Conservation (phyloP, 2,329 filamentous ascomycete genomes). For the Neonectria sp. region DNA sequence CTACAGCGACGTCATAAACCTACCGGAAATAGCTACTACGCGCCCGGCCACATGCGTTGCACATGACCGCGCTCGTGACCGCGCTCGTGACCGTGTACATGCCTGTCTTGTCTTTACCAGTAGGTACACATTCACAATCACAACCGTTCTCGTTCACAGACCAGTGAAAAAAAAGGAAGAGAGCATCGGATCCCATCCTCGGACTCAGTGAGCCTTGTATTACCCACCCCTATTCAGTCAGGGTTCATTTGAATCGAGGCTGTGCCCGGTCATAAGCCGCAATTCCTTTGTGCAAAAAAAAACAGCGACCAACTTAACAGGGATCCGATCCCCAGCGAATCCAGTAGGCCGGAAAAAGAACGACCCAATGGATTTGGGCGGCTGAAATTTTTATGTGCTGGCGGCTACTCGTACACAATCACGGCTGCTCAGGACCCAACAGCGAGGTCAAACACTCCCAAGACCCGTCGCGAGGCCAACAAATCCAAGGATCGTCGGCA, state of each 20-base stretch:
- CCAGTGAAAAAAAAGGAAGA: not conserved
- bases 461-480: slow-evolving; percentile 2
- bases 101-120: not conserved
- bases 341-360: not conserved
- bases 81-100: slow-evolving; percentile 19
- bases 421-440: slow-evolving; percentile 5
- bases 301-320: slow-evolving; percentile 19
- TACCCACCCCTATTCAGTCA: slow-evolving; percentile 6
- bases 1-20: slow-evolving; percentile 22
- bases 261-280: slow-evolving; percentile 32
- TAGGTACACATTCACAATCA: not conserved
- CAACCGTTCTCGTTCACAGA: not conserved
- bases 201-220: not conserved
- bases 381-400: slow-evolving; percentile 13
- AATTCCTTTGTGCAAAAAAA: slow-evolving; percentile 26
- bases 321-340: slow-evolving; percentile 10
- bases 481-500: not conserved
- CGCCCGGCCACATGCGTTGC: not conserved
- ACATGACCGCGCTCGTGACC: slow-evolving; percentile 34
- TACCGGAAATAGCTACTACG: slow-evolving; percentile 22
- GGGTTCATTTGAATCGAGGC: slow-evolving; percentile 27
- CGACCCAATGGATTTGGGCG: slow-evolving; percentile 4
- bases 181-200: not conserved
- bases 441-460: slow-evolving; percentile 9
- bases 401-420: slow-evolving; percentile 22